These are phyloP conservation scores for Ogataea hybrid DNA, from an alignment of 1,139 yeast genomes.

Conservation along the genomic window DNA sequence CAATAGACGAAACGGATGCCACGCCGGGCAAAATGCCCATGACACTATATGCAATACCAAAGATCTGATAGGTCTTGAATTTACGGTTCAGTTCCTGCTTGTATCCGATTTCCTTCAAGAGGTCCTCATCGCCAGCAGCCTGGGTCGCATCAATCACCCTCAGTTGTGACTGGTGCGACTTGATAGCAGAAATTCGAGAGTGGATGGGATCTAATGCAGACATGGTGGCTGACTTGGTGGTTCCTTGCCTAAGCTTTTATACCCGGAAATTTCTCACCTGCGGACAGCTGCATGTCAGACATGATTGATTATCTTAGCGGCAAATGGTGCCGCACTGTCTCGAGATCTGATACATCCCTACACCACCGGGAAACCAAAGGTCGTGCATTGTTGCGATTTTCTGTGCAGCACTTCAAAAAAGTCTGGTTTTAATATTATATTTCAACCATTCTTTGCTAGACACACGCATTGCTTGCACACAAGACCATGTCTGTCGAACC, in stretches of 20 bases:
- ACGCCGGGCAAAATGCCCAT: conserved; percentile 52
- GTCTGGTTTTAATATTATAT: not conserved
- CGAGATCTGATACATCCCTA: not conserved
- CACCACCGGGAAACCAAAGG: not conserved
- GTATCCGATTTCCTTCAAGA: conserved; percentile 51
- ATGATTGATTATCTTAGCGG: not conserved
- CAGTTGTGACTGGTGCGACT: conserved; percentile 22
- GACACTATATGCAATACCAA: conserved; percentile 50
- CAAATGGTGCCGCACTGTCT: not conserved
- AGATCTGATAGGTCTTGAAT: conserved; percentile 45
- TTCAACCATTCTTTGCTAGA: conserved; percentile 1
- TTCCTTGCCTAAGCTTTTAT: too few species aligned
- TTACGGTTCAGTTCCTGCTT: conserved; percentile 46
- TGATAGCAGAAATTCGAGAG: conserved; percentile 16
- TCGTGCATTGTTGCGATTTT: not conserved
- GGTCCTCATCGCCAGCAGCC: conserved; percentile 42
- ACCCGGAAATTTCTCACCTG: too few species aligned
- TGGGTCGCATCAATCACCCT: conserved; percentile 23
- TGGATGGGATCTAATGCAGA: conserved; percentile 1
- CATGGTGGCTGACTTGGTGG: not conserved
- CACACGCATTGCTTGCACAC: conserved; percentile 6
- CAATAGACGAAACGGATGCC: conserved; percentile 29
- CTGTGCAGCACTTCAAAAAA: conserved; percentile 9
- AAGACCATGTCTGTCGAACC: conserved; percentile 15
- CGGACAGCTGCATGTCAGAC: not conserved